phyloP scores from a whole-genome alignment of 2,329 filamentous ascomycete species.

The Ustilaginoidea virens region DNA sequence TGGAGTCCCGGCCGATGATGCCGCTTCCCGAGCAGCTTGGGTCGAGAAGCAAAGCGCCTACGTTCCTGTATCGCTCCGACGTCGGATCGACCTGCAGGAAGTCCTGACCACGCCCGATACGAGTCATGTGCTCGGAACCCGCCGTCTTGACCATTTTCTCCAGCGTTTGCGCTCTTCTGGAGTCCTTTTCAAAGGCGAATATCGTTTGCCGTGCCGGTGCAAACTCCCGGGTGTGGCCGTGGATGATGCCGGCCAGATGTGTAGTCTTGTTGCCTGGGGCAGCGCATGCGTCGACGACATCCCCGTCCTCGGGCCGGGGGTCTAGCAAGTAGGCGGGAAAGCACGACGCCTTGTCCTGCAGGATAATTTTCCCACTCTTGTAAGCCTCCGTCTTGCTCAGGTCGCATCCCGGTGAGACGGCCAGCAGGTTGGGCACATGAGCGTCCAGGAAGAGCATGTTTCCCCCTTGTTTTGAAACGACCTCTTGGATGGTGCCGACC shows the following conservation, averaged over 20 bases:
- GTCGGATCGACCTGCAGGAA: constrained; percentile 63
- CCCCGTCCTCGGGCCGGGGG: constrained; percentile 48
- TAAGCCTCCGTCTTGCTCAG: constrained; percentile 63
- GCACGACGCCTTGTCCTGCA: constrained; percentile 95
- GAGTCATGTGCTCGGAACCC: constrained; percentile 50
- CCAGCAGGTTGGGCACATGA: constrained; percentile 72
- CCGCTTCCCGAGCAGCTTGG: constrained; percentile 93
- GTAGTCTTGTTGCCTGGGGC: constrained; percentile 97
- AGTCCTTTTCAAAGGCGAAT: constrained; percentile 68
- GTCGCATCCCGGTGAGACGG: constrained; percentile 56
- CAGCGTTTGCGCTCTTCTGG: constrained; percentile 54
- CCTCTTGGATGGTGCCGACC: constrained; percentile 38
- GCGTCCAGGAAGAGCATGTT: constrained; percentile 59
- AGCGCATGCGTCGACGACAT: constrained; percentile 83
- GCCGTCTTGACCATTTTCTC: constrained; percentile 73
- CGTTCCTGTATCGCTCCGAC: constrained; percentile 44
- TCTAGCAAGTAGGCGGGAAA: constrained; percentile 85
- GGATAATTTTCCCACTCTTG: constrained; percentile 59
- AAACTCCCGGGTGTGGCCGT: constrained; percentile 22
- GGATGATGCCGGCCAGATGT: constrained; percentile 66
- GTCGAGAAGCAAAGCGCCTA: constrained; percentile 74
- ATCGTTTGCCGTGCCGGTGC: constrained; percentile 29
- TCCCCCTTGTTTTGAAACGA: constrained; percentile 31
- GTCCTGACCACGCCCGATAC: constrained; percentile 60
- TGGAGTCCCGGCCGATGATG: constrained; percentile 77